Evolutionary conservation across 768 basidiomycete genomes (phyloP), one percentile per base, ranked within the genome.

Genomic region (Pleurotus cornucopiae): DNA sequence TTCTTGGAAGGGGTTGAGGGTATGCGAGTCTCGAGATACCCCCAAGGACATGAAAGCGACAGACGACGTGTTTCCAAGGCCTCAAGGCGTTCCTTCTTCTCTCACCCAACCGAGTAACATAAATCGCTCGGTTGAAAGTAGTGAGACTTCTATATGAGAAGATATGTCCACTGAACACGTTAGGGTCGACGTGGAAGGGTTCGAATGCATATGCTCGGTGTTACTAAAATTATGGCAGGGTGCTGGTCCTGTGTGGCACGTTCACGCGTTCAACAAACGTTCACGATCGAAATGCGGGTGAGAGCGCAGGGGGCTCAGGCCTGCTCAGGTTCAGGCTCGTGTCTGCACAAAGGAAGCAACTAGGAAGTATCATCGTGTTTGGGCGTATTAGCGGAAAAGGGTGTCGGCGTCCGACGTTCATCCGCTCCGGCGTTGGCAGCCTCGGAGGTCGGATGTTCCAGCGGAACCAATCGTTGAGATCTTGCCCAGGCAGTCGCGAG

Each of bases 391-490:
- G 38, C 20, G 41, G 41, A 18, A 4, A 38, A 53, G n/a, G 51
- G 12, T 13, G 12, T 39, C 18, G 51, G 21, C 39, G n/a, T 23
- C 51, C 51, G 51, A 53, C 21, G 16, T 53, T 53, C 38, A 14
- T 5, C 51, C 51, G 39, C 34, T 39, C 14, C 16, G 14, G 39
- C 6, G 25, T 47, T 14, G 49, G n/a, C 21, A 21, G 34, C 14
- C 39, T 53, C 51, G 51, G 51, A 16, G 51, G 51, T 53, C 51
- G 51, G 51, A 41, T 20, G 34, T 26, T 41, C 39, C 9, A 12
- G 14, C 11, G 18, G 16, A 53, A 38, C 4, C 26, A n/a, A 12
- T 34, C 16, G 21, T 49, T n/a, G n/a, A 30, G 39, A 21, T 53
- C 51, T 41, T 12, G 20, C 18, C 16, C 48, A 49, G n/a, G 21